A percentile compares a stretch with the other conserved stretches of the same genome.
These are phyloP conservation scores for Cydonia oblonga DNA, from an alignment of 331 rosid species.

Conservation along the genomic window DNA sequence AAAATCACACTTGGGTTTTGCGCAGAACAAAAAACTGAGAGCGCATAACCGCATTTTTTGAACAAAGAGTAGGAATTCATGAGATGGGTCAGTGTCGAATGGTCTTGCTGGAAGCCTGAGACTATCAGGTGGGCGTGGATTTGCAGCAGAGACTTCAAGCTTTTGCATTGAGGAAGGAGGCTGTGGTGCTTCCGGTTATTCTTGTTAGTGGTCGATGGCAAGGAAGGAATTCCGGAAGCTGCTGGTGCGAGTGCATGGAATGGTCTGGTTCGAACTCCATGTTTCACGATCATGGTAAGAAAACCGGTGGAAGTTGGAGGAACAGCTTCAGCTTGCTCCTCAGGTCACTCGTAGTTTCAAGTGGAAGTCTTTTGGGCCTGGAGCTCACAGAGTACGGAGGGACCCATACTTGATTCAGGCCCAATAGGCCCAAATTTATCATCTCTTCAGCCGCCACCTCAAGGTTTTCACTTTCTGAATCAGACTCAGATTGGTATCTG, in stretches of 20 bases:
- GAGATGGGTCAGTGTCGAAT: slow-evolving; percentile 24
- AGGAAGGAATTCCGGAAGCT: background rate
- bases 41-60: slow-evolving; percentile 7
- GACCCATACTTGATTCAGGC: background rate
- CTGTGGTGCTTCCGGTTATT: slow-evolving; percentile 15
- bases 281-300: slow-evolving; percentile 12
- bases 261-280: slow-evolving; percentile 1
- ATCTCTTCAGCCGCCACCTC: too few species aligned
- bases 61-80: slow-evolving; percentile 36
- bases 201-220: background rate
- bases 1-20: slow-evolving; percentile 39
- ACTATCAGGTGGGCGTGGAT: slow-evolving; percentile 42
- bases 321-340: slow-evolving; percentile 20
- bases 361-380: background rate
- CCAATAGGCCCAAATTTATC: background rate
- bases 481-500: background rate
- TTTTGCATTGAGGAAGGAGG: slow-evolving; percentile 38
- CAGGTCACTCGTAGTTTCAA: background rate
- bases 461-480: background rate
- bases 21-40: slow-evolving; percentile 19
- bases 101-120: slow-evolving; percentile 30
- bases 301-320: slow-evolving; percentile 19
- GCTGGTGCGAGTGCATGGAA: background rate
- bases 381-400: background rate
- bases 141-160: slow-evolving; percentile 46